Percentiles rank a stretch among this genome's conserved stretches.
These are phyloP conservation scores for Leccinum subtestaceum DNA, from an alignment of 768 basidiomycete species.

Conservation along the genomic window DNA sequence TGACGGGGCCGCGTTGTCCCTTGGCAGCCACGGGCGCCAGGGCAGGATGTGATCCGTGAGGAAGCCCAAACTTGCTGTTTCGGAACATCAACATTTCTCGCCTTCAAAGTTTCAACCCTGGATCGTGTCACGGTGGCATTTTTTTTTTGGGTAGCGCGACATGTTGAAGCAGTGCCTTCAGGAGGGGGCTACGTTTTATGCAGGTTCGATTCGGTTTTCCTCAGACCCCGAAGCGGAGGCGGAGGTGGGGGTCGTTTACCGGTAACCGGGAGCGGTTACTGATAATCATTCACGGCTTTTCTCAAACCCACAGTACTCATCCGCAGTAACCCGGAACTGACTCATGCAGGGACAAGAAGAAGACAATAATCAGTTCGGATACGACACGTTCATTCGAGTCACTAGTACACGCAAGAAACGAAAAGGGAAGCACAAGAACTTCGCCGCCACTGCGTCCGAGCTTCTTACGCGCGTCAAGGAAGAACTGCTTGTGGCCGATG, in stretches of 20 bases:
- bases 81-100: slow-evolving; percentile 18
- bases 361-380: slow-evolving; percentile 32
- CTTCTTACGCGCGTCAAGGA: slow-evolving; percentile 43
- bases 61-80: not conserved
- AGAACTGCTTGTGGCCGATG: slow-evolving; percentile 45
- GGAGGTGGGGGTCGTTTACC: not conserved
- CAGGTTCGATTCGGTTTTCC: not conserved
- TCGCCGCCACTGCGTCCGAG: slow-evolving; percentile 35
- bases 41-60: not conserved
- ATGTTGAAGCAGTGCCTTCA: not conserved
- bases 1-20: not conserved
- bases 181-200: not conserved
- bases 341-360: slow-evolving; percentile 17
- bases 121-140: not conserved
- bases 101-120: not conserved
- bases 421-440: slow-evolving; percentile 32
- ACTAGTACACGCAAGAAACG: slow-evolving; percentile 49
- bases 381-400: slow-evolving; percentile 51
- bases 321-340: not conserved
- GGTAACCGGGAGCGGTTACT: not conserved
- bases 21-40: not conserved
- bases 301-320: not conserved
- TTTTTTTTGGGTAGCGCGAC: not conserved
- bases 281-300: not conserved
- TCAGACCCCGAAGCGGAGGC: not conserved